Evolutionary conservation across 2,329 filamentous ascomycete species (phyloP), one percentile per base, ranked within the genome.

Genomic region (Zalaria obscura): DNA sequence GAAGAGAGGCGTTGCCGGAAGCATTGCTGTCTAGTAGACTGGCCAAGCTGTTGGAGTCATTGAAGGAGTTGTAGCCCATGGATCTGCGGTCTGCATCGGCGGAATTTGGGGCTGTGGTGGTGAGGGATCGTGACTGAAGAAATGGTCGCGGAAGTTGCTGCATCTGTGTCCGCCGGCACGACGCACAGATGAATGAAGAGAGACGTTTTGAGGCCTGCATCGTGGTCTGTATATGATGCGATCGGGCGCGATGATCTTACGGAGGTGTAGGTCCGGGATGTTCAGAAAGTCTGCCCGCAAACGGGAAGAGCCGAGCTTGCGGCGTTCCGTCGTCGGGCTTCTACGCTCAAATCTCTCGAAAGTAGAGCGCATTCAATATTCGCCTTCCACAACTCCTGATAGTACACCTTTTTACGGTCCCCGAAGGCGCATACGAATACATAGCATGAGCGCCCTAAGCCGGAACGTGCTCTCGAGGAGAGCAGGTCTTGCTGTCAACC

Each of bases 401-500:
- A 18, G 18, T 18, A 18, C 18, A 18, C 18, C 18, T 18, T 18
- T 18, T 18, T 18, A 18, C 18, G 18, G 18, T 18, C 18, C 18
- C 2, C 18, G 29, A 32, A 32, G 7, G 29, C 7, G 29, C 7
- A 32, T 32, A 32, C 7, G 29, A 32, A 32, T 32, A 32, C 5
- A 27, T 55, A 68, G 60, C 54, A 70, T 70, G 67, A 65, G 62
- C 55, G 61, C 62, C 46, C 51, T 61, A 38, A 52, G 42, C 36
- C 38, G 39, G 36, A 36, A 36, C 31, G 39, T 40, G 42, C 52
- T 66, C 45, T 58, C 59, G 41, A 55, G 56, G 49, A 57, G 62
- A 55, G 62, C 62, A 53, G 57, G 61, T 58, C 51, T 52, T 50
- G 50, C 47, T 45, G 57, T 58, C 50, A 48, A 52, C 48, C 57